These are phyloP conservation scores for Coelastrella sp. DNA, from an alignment of 139 green algal genomes.

Conservation along the genomic window DNA sequence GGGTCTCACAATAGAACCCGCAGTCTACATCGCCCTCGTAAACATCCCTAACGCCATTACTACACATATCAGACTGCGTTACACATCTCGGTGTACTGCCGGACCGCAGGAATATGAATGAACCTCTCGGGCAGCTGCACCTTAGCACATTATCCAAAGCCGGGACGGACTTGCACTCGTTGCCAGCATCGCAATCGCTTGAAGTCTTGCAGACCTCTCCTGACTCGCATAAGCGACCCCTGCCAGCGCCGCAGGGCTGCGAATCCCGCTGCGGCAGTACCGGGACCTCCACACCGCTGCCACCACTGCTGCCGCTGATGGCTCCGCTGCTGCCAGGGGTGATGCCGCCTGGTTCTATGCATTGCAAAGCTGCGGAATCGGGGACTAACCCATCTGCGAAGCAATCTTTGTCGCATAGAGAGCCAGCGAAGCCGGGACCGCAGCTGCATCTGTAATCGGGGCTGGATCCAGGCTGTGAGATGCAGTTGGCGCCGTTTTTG, in stretches of 20 bases:
- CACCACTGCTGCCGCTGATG: neutral
- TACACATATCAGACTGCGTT: conserved; percentile 9
- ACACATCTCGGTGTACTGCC: neutral
- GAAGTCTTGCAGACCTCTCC: neutral
- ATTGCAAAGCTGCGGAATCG: neutral
- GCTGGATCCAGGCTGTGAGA: neutral
- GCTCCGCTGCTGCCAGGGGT: neutral
- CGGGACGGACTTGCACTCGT: neutral
- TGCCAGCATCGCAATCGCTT: neutral
- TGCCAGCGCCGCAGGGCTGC: neutral
- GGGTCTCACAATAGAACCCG: conserved; percentile 28
- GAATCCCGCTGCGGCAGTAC: neutral
- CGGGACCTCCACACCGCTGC: neutral
- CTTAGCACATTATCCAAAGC: neutral
- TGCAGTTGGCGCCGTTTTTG: conserved; percentile 6
- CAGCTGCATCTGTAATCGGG: conserved; percentile 23
- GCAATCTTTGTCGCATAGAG: neutral
- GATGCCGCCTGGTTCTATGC: neutral
- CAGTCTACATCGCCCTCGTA: conserved; percentile 33
- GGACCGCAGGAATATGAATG: neutral
- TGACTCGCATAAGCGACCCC: neutral
- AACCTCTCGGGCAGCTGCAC: neutral
- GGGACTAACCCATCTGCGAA: neutral
- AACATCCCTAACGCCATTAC: conserved; percentile 3
- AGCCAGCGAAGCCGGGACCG: conserved; percentile 12